Base-by-base conservation (phyloP, 2,329 filamentous ascomycete species). In the Aphanoascus verrucosus region DNA sequence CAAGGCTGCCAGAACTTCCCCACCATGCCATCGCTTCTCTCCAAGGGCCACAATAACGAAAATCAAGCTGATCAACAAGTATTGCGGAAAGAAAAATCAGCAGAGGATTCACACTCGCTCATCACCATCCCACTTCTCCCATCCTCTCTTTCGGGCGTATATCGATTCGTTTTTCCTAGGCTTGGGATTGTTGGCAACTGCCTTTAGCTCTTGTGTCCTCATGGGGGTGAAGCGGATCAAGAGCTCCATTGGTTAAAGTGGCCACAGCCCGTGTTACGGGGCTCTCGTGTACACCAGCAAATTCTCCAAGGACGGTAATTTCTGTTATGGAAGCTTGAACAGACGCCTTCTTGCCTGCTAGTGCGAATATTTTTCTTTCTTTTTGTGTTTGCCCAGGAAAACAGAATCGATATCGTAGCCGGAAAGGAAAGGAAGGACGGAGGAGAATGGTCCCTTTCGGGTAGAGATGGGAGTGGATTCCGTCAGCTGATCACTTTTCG, bases 121-220 rank as follows among this genome's bases (percentile, higher is more conserved):
- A 9, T 17, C 35, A 28, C 23, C 23, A 28, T 28, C n/a, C n/a
- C 23, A 28, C 23, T 28, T 28, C n/a, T n/a, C 23, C 23, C 23
- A 20, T 34, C 19, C n/a, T 28, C 14, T 20, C 15, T 35, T 23
- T 19, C 40, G 5, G n/a, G 7, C 8, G n/a, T n/a, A 42, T 19
- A 40, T 14, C 14, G 23, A 7, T 49, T 42, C 17, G 7, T n/a
- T 28, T n/a, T 43, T 43, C 41, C 32, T 45, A 19, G 35, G 47
- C 20, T 7, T 23, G 38, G 20, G 11, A 19, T 70, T n/a, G 65
- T 72, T 54, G 60, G 65, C 69, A 69, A 64, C 63, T 64, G 70
- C 69, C 70, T 70, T 72, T 72, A 63, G 68, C 69, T 69, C 65
- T 68, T 63, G 58, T 62, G 46, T 67, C 68, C 67, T 69, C 69